Evolutionary conservation across 1,284 basidiomycete genomes (phyloP), one percentile per base, ranked within the genome.

Genomic region (Ganoderma lucidum): DNA sequence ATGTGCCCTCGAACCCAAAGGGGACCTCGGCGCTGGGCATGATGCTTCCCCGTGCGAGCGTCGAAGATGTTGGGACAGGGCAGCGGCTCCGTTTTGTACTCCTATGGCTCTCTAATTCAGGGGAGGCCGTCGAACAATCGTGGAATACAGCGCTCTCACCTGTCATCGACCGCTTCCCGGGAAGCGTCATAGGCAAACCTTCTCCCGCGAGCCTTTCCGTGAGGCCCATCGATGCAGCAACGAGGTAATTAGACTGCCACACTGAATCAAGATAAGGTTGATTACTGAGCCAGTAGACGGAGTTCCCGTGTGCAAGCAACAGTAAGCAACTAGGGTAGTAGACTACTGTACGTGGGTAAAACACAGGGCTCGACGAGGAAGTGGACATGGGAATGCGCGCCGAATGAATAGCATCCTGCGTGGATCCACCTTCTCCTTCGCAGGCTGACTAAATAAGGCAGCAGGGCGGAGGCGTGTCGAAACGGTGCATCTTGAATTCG

Each of bases 181-280:
- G n/a, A 30, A 58, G 59, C 10, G 53, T 63, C 56, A 61, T 17
- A 28, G 55, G 60, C 62, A 67, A 60, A 67, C n/a, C 70, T 73
- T 73, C 72, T 73, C 72, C 72, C 72, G 72, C 72, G 72, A 73
- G 71, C 23, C 65, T 73, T 73, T 67, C 51, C 30, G 45, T 45
- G 51, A 32, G 63, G 23, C 35, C 15, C 39, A 28, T 42, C 59
- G 39, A 61, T 39, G 37, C 8, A 42, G 23, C 59, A 17, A 41
- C 39, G 15, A 61, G 37, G 39, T 23, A 41, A 61, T 59, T 35
- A 17, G 37, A 37, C 6, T 58, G 56, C 35, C 30, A 30, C 37
- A n/a, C 12, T 39, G 53, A 42, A 69, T 67, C 42, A 60, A 62
- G 55, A 68, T 63, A 19, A 19, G 41, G 44, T 45, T 37, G 48